Evolutionary conservation across 108 stramenopile genomes (phyloP).

Genomic region (Skeletonema tropicum): DNA sequence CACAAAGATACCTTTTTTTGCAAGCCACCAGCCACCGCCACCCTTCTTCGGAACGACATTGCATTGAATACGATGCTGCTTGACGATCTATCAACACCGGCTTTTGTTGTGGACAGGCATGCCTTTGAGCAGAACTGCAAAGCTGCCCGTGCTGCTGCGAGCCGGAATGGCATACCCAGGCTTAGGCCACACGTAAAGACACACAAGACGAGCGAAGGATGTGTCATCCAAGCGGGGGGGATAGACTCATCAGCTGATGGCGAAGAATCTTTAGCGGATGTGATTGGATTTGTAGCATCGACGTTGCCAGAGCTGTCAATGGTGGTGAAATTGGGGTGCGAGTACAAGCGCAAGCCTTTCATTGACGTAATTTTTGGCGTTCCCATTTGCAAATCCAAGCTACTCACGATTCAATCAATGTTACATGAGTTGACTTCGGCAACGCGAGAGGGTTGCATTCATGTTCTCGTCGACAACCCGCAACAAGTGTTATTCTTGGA

Average conservation of each 20-base stretch:
- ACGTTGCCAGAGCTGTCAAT: constrained; percentile 34
- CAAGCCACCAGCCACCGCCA: too few relatives aligned
- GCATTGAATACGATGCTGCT: neutral
- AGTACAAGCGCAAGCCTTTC: constrained; percentile 22
- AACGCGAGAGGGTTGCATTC: constrained; percentile 15
- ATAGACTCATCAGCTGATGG: neutral
- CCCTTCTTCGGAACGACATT: too few relatives aligned
- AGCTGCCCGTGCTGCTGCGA: constrained; percentile 11
- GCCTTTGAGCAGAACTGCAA: constrained; percentile 33
- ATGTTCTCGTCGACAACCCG: constrained; percentile 33
- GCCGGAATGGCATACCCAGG: constrained; percentile 17
- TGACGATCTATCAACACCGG: constrained; percentile 21
- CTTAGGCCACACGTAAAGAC: constrained; percentile 42
- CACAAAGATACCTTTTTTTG: too few relatives aligned
- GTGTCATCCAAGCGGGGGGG: constrained; percentile 37
- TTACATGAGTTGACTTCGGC: constrained; percentile 21
- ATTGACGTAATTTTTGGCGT: constrained; percentile 30
- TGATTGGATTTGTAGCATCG: constrained; percentile 46
- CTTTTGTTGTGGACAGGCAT: constrained; percentile 25
- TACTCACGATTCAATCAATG: constrained; percentile 4
- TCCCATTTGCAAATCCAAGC: constrained; percentile 37
- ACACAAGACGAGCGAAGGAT: constrained; percentile 46
- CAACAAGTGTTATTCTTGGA: constrained; percentile 22
- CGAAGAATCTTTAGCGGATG: constrained; percentile 4
- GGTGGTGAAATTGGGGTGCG: constrained; percentile 17